Percentiles rank a stretch among this genome's conserved stretches.
Conservation (phyloP, 768 basidiomycete genomes). For the Cytidiella melzeri region DNA sequence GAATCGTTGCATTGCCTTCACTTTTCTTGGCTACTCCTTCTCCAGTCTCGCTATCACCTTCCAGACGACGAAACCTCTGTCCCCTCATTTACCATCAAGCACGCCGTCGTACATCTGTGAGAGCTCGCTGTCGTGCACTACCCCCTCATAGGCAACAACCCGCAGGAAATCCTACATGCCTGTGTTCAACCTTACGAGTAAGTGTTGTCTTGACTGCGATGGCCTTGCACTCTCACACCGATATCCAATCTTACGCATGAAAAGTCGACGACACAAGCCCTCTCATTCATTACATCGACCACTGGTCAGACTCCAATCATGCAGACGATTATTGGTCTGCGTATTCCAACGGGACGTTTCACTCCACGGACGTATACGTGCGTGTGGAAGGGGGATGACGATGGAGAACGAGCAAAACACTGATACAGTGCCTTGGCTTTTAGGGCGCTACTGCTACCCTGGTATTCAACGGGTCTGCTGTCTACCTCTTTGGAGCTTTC, state of each 20-base stretch:
- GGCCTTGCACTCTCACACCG: too few species aligned
- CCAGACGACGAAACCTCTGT: too few species aligned
- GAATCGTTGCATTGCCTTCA: too few species aligned
- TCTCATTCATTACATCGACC: conserved; percentile 1
- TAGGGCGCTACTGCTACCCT: conserved; percentile 1
- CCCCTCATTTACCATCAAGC: too few species aligned
- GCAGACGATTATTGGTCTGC: not conserved
- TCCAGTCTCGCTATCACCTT: too few species aligned
- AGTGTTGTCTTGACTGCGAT: not conserved
- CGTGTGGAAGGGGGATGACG: too few species aligned
- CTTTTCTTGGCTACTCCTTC: too few species aligned
- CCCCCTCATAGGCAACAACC: too few species aligned
- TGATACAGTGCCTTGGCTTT: not conserved
- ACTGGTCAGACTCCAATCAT: conserved; percentile 2
- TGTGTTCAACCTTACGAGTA: not conserved
- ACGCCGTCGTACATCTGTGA: not conserved
- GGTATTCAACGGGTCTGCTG: conserved; percentile 4
- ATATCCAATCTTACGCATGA: too few species aligned
- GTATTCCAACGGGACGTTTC: conserved; percentile 4
- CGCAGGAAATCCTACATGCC: too few species aligned
- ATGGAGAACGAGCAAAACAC: too few species aligned
- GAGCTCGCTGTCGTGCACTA: too few species aligned
- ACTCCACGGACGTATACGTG: conserved; percentile 3
- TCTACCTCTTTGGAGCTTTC: conserved; percentile 3
- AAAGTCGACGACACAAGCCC: conserved; percentile 7